Base-by-base conservation (phyloP, 2,329 filamentous ascomycete species). In the Cercospora nicotianae region DNA sequence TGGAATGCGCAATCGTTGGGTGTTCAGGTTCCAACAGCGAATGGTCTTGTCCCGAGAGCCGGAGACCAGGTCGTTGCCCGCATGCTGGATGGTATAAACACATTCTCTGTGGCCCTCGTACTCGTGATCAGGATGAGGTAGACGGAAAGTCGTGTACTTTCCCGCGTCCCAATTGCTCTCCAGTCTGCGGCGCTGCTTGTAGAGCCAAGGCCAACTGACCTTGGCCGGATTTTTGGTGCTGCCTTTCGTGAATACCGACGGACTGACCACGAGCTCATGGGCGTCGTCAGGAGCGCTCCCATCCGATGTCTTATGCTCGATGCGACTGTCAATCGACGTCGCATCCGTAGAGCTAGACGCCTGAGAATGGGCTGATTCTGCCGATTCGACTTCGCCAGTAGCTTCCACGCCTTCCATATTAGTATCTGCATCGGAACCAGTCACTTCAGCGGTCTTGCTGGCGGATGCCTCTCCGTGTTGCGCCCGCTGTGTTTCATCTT, bases 21-120 rank as follows among this genome's bases (percentile, higher is more conserved):
- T 96, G 55, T 91, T 87, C 71, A 98, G 83, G 77, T 96, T 89
- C 95, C 95, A 99, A 60, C 97, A 90, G 48, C 94, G 89, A 72
- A 99, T 87, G 0, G 92, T 92, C 72, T 87, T 89, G 77, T 99
- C 95, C 63, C 95, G 87, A 75, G 94, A 98, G 16, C 95, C 95
- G 76, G 94, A 98, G 60, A 98, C 94, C 9, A 99, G 85, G 78
- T 90, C 95, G 70, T 93, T 90, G 1, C 90, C 86, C 64, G 90
- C 90, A 76, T 94, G 96, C 78, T 99, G 94, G 63, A 99, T 89
- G 2, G 92, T 94, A 79, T 99, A 99, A 12, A 99, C 93, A 78
- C 94, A 98, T 77, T 98, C 94, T 20, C 85, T 86, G 77, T 99
- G 95, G 0, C 92, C 92, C 77, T 98, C 94, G 33, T 91, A 86